Evolutionary conservation across 2,329 filamentous ascomycete species (phyloP).

Genomic region (Neophaeococcomyces aloes): DNA sequence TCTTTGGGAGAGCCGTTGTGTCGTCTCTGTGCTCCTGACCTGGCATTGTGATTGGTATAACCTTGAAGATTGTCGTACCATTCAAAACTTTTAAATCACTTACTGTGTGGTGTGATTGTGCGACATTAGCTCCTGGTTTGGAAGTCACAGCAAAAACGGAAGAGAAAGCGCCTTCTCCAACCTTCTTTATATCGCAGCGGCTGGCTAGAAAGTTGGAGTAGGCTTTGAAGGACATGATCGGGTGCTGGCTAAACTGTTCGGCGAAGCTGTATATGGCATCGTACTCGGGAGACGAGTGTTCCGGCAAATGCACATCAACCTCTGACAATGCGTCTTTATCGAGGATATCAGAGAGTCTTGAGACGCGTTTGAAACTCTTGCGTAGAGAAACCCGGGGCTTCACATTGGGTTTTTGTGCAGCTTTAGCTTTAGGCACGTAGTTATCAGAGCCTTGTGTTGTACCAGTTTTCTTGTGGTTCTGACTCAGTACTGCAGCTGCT

Average conservation of each 20-base stretch:
- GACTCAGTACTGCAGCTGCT: neutral
- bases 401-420: too few relatives aligned
- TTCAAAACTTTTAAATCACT: neutral
- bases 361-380: too few relatives aligned
- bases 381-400: too few relatives aligned
- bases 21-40: slow-evolving; percentile 7
- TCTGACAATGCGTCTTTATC: too few relatives aligned
- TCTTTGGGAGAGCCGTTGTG: slow-evolving; percentile 32
- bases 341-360: too few relatives aligned
- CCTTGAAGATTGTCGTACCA: slow-evolving; percentile 24
- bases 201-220: slow-evolving; percentile 17
- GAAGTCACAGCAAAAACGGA: slow-evolving; percentile 49
- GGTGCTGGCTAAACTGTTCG: slow-evolving; percentile 11
- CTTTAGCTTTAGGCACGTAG: too few relatives aligned
- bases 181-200: slow-evolving; percentile 45
- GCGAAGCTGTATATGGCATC: slow-evolving; percentile 10
- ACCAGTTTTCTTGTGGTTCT: slow-evolving; percentile 3
- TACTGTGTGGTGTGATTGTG: neutral
- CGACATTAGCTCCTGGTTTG: neutral
- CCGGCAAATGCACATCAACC: too few relatives aligned
- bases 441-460: too few relatives aligned
- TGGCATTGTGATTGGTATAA: slow-evolving; percentile 26
- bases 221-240: slow-evolving; percentile 11
- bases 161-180: slow-evolving; percentile 56
- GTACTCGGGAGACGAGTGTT: slow-evolving; percentile 11